Base-by-base conservation (phyloP, 306 rosid genomes). In the Nissolia schottii region DNA sequence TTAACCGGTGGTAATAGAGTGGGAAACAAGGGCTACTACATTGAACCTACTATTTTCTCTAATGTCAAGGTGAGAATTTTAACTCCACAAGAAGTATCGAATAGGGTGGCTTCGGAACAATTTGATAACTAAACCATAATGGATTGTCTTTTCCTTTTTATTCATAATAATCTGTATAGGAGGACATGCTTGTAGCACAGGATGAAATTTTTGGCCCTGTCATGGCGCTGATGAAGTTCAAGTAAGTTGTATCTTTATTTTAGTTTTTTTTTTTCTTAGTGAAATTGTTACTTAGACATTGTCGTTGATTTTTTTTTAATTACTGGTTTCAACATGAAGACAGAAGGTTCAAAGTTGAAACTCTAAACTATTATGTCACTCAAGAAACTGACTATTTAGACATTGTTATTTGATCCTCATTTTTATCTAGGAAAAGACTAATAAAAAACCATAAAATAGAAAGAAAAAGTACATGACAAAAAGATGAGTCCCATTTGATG, bases 161-260 rank as follows among this genome's bases (percentile, higher is more conserved):
- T 29, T 15, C 40, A 10, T 27, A 6, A 70, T 2, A 67, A 41
- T 5, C 3, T 45, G 3, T 6, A 28, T 29, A 90, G 97, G 97
- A 86, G 23, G 89, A 91, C 45, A 88, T 89, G 83, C 53, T 78
- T 9, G 83, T 91, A 67, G 90, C 51, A 13, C 74, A 74, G n/a
- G 90, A 91, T 18, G 92, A 91, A 80, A 88, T 91, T 57, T 88
- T 91, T 35, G 97, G 95, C 13, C 97, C 97, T 3, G 92, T 91
- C 12, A 60, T 85, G 81, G 69, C 77, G 0, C 78, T 88, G 32
- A 82, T 76, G 79, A 88, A 88, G 79, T 88, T 91, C 76, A 88
- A 82, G 97, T 91, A 70, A 81, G 92, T 71, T 8, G 15, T 1
- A 31, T 0, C 11, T 4, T 4, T 20, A 63, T 15, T 40, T 22